Base-by-base conservation (phyloP, 345 rosid genomes). In the Citrus inodora region DNA sequence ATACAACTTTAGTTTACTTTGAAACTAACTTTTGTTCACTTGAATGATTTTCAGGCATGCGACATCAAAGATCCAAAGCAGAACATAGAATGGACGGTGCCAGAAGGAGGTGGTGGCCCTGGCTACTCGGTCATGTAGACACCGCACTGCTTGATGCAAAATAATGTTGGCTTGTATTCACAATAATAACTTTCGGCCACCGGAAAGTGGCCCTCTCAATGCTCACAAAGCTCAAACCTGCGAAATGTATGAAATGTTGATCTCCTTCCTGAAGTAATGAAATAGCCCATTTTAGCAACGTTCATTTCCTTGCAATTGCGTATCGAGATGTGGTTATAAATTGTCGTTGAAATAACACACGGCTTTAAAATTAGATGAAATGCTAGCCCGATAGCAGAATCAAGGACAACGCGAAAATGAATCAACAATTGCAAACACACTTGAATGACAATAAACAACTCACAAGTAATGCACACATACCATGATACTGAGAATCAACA, bases 31-130 rank as follows among this genome's bases (percentile, higher is more conserved):
- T 73, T 73, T 16, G 28, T 33, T 73, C 55, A 38, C 16, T 28
- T 35, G 28, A 62, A 48, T 48, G 5, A n/a, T 37, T 80, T 78
- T 48, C 87, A 89, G 94, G 99, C 98, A 62, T 95, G 98, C 53
- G 96, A 91, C 79, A 91, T 93, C 78, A 95, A 95, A 80, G 99
- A 95, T 76, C 98, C 98, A 67, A 93, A 89, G 87, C 98, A 95
- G 83, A 95, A 95, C 84, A 92, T 92, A 46, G 88, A 91, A 78
- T 93, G 99, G 99, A 93, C 96, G 4, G 96, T 93, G 56, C 98
- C 99, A 33, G 99, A 90, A 86, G 99, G 98, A 19, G 97, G 99
- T 4, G 99, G 99, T 11, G 98, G 98, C 33, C 98, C 98, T 16
- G 90, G 94, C 64, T 95, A 95, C 87, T 88, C 97, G 37, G 82